Percentiles rank a stretch among this genome's conserved stretches.
Conservation (phyloP, 371 early-diverging fungal species). For the Encephalitozoon intestinalis region DNA sequence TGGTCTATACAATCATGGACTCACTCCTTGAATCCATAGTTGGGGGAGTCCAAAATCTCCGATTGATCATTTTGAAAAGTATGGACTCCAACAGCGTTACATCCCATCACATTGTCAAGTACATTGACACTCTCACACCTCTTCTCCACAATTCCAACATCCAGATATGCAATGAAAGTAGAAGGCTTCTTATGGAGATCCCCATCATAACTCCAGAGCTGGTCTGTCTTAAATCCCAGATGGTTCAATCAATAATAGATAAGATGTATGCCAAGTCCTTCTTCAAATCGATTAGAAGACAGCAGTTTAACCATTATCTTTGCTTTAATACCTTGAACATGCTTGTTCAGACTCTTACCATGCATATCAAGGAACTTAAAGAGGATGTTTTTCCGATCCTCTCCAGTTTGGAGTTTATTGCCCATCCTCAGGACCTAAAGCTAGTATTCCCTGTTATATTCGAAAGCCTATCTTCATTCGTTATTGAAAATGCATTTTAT, state of each 20-base stretch:
- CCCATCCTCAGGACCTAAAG: neutral
- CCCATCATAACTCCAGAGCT: neutral
- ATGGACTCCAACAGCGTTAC: neutral
- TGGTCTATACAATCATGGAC: neutral
- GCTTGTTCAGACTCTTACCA: conserved; percentile 12
- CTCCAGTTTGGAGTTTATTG: neutral
- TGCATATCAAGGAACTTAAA: conserved; percentile 13
- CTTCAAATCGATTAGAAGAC: neutral
- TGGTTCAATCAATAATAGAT: conserved; percentile 28
- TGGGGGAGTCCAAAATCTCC: neutral
- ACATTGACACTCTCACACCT: neutral
- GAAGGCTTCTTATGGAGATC: conserved; percentile 8
- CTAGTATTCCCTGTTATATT: neutral
- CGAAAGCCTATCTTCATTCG: neutral
- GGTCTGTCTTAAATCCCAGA: neutral
- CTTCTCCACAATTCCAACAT: conserved; percentile 18
- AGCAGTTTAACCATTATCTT: conserved; percentile 29
- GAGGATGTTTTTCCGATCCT: conserved; percentile 15
- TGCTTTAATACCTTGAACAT: conserved; percentile 30
- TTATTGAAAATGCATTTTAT: conserved; percentile 24
- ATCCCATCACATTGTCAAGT: neutral
- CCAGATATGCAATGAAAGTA: neutral
- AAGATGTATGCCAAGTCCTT: conserved; percentile 15
- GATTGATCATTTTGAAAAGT: neutral
- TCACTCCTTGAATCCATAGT: neutral